These are phyloP conservation scores for Capronia americana DNA, from an alignment of 2,329 filamentous ascomycete species.

Conservation along the genomic window DNA sequence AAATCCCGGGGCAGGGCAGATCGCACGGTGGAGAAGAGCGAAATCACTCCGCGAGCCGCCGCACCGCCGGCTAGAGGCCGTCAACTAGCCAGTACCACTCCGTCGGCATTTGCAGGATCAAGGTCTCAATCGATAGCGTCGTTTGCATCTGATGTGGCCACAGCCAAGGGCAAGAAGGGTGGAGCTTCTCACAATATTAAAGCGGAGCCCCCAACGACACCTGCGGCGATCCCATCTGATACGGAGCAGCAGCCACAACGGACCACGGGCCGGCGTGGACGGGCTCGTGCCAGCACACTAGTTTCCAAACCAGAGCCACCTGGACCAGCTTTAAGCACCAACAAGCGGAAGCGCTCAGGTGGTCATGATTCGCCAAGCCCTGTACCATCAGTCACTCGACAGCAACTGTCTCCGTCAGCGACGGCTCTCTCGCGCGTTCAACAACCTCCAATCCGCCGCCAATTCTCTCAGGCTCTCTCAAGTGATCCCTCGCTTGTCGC, in stretches of 20 bases:
- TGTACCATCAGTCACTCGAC: slow-evolving; percentile 19
- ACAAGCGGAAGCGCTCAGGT: slow-evolving; percentile 52
- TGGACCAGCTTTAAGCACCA: slow-evolving; percentile 14
- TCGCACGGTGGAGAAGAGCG: slow-evolving; percentile 14
- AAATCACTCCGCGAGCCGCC: slow-evolving; percentile 14
- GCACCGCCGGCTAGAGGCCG: slow-evolving; percentile 23
- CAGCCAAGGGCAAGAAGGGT: slow-evolving; percentile 30
- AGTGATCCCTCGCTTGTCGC: slow-evolving; percentile 46
- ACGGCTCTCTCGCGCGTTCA: neutral
- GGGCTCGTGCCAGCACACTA: slow-evolving; percentile 22
- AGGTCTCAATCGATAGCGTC: slow-evolving; percentile 39
- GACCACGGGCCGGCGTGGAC: slow-evolving; percentile 43
- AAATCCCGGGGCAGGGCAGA: slow-evolving; percentile 27
- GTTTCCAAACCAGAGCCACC: slow-evolving; percentile 19
- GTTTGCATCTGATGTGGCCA: slow-evolving; percentile 36
- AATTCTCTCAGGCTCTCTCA: slow-evolving; percentile 44
- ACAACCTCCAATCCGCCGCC: slow-evolving; percentile 37
- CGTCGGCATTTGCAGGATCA: slow-evolving; percentile 30
- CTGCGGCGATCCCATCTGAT: slow-evolving; percentile 44
- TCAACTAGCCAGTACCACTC: slow-evolving; percentile 34
- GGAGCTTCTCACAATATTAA: slow-evolving; percentile 36
- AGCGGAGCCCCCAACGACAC: slow-evolving; percentile 45
- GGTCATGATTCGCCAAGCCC: slow-evolving; percentile 40
- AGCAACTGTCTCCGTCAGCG: slow-evolving; percentile 22
- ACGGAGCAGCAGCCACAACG: slow-evolving; percentile 45